Conservation (phyloP, 805 yeast genomes). For the Schizosaccharomyces osmophilus region DNA sequence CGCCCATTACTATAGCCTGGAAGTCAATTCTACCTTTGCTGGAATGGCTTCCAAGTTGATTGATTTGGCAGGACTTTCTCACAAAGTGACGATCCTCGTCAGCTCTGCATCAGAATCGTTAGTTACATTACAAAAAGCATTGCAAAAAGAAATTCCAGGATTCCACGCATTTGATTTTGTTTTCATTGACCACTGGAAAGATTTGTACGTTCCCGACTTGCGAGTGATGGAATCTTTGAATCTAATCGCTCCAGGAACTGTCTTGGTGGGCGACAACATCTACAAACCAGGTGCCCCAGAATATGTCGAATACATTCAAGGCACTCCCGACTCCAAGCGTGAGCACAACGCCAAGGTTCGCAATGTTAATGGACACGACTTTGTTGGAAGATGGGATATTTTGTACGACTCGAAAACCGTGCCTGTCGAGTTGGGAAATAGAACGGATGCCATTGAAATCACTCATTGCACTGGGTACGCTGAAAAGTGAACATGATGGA, state of each 20-base stretch:
- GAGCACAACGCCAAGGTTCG: neutral
- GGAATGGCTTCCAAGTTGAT: neutral
- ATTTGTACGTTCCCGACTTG: neutral
- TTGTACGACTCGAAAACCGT: neutral
- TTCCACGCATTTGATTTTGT: neutral
- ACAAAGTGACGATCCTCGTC: neutral
- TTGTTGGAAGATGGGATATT: neutral
- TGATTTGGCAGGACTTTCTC: neutral
- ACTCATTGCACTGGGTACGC: neutral
- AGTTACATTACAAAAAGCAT: neutral
- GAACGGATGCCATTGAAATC: neutral
- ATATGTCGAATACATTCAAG: neutral
- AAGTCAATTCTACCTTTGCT: neutral
- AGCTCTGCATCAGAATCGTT: neutral
- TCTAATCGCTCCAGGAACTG: neutral
- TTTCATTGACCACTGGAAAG: neutral
- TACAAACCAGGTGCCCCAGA: neutral
- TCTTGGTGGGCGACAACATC: neutral
- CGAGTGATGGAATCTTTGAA: neutral
- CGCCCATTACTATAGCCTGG: neutral
- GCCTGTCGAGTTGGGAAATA: neutral
- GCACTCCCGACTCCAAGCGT: neutral
- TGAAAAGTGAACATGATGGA: no score
- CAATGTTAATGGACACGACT: neutral
- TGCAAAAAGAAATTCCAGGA: neutral